Evolutionary conservation across 306 rosid genomes (phyloP).

Genomic region (Mimosa pudica): DNA sequence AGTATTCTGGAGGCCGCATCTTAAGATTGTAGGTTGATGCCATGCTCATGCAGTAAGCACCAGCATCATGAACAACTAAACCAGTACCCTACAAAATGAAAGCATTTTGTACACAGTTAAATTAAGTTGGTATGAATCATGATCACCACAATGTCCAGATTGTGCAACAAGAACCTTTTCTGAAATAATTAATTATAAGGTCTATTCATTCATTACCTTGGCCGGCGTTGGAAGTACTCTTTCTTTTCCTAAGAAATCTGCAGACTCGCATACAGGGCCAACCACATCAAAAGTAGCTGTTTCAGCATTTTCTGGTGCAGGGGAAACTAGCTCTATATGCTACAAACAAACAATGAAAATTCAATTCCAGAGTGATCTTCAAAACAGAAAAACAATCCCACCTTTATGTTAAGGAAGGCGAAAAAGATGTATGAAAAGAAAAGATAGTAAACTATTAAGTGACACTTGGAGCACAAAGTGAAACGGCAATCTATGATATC

Average conservation of each 20-base stretch:
- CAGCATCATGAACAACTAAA: conserved; percentile 95
- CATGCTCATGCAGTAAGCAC: conserved; percentile 99
- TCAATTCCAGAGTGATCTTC: conserved; percentile 9
- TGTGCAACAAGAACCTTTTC: neutral
- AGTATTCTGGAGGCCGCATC: conserved; percentile 96
- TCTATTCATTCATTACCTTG: conserved; percentile 40
- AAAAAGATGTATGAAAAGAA: neutral
- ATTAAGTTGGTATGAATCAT: conserved; percentile 19
- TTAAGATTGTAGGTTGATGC: conserved; percentile 95
- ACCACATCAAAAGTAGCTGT: conserved; percentile 46
- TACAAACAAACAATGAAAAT: conserved; percentile 43
- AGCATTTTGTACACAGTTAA: conserved; percentile 31
- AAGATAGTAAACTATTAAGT: neutral
- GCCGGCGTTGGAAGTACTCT: conserved; percentile 54
- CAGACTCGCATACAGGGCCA: conserved; percentile 61
- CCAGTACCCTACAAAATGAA: conserved; percentile 77
- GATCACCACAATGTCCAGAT: conserved; percentile 10
- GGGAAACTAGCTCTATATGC: conserved; percentile 95
- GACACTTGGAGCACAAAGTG: neutral
- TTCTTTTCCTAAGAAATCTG: conserved; percentile 57
- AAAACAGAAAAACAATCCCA: neutral
- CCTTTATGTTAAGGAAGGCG: neutral
- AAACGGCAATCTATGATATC: neutral
- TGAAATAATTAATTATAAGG: conserved; percentile 12
- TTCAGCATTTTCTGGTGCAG: conserved; percentile 59